A percentile compares a stretch with the other conserved stretches of the same genome.
phyloP scores from a whole-genome alignment of 2,329 filamentous ascomycete species.

The Tolypocladium sp. region DNA sequence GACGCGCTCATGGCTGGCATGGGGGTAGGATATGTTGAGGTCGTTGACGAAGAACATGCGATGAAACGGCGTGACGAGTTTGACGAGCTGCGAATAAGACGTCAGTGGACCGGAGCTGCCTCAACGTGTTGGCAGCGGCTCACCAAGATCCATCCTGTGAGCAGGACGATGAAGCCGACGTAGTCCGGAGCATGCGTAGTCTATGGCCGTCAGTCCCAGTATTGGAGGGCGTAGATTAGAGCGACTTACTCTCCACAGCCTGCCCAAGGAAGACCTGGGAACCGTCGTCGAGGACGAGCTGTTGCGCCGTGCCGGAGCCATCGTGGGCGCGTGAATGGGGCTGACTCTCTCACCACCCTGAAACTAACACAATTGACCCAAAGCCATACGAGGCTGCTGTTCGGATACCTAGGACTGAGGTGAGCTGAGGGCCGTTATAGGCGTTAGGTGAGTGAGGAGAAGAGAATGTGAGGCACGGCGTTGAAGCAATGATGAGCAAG shows the following conservation, averaged over 20 bases:
- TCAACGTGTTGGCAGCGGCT: slow-evolving; percentile 6
- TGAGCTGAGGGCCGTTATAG: neutral
- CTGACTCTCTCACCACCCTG: neutral
- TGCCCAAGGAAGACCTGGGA: slow-evolving; percentile 20
- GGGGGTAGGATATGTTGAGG: slow-evolving; percentile 73
- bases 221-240: neutral
- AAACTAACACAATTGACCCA: neutral
- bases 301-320: slow-evolving; percentile 14
- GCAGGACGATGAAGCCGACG: slow-evolving; percentile 63
- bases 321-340: slow-evolving; percentile 4
- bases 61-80: slow-evolving; percentile 70
- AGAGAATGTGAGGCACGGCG: neutral
- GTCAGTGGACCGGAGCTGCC: neutral
- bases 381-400: neutral
- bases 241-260: slow-evolving; percentile 37
- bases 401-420: neutral
- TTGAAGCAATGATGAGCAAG: neutral
- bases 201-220: slow-evolving; percentile 24
- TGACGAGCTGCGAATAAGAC: slow-evolving; percentile 12
- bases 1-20: slow-evolving; percentile 77
- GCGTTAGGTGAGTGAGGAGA: neutral
- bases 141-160: slow-evolving; percentile 57
- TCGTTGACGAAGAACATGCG: slow-evolving; percentile 90
- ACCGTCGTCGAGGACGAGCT: slow-evolving; percentile 8
- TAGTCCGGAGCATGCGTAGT: slow-evolving; percentile 86